A percentile compares a stretch with the other conserved stretches of the same genome.
These are phyloP conservation scores for Tuber aestivum DNA, from an alignment of 495 filamentous ascomycete species.

Conservation along the genomic window DNA sequence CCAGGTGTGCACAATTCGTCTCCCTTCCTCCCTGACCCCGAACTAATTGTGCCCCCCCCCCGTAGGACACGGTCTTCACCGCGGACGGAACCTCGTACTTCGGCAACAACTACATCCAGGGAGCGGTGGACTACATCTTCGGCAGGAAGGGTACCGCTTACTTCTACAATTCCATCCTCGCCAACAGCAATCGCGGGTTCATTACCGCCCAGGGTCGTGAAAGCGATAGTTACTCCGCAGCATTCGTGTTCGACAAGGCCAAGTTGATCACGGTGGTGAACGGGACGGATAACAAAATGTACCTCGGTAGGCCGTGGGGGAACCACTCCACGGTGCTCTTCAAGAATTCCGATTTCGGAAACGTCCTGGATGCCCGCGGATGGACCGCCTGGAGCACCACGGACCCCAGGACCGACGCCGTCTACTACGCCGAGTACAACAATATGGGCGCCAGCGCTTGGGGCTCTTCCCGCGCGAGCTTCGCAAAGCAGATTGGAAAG, in stretches of 20 bases:
- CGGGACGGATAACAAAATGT: slow-evolving; percentile 49
- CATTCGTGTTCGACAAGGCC: slow-evolving; percentile 59
- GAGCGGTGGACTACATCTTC: slow-evolving; percentile 63
- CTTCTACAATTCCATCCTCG: slow-evolving; percentile 55
- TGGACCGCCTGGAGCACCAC: slow-evolving; percentile 55
- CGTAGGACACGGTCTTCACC: slow-evolving; percentile 56
- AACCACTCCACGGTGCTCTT: slow-evolving; percentile 58
- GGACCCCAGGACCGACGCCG: slow-evolving; percentile 49
- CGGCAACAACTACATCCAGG: slow-evolving; percentile 51
- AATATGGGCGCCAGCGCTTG: slow-evolving; percentile 55
- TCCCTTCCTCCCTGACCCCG: not conserved
- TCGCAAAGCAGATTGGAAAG: slow-evolving; percentile 43
- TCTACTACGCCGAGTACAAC: slow-evolving; percentile 56
- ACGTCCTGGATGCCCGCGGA: slow-evolving; percentile 56
- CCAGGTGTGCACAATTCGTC: slow-evolving; percentile 15
- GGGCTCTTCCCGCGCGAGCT: slow-evolving; percentile 53
- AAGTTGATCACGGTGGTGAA: slow-evolving; percentile 49
- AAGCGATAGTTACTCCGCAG: slow-evolving; percentile 49
- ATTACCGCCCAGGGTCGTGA: slow-evolving; percentile 58
- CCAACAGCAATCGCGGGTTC: slow-evolving; percentile 50
- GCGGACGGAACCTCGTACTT: slow-evolving; percentile 54
- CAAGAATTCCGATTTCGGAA: slow-evolving; percentile 53
- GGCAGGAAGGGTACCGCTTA: slow-evolving; percentile 57
- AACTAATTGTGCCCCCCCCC: not conserved
- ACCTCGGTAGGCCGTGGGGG: slow-evolving; percentile 61